Evolutionary conservation across 73 alveolate species (phyloP), one percentile per base, ranked within the genome.

Genomic region (Vitrella brassicaformis): DNA sequence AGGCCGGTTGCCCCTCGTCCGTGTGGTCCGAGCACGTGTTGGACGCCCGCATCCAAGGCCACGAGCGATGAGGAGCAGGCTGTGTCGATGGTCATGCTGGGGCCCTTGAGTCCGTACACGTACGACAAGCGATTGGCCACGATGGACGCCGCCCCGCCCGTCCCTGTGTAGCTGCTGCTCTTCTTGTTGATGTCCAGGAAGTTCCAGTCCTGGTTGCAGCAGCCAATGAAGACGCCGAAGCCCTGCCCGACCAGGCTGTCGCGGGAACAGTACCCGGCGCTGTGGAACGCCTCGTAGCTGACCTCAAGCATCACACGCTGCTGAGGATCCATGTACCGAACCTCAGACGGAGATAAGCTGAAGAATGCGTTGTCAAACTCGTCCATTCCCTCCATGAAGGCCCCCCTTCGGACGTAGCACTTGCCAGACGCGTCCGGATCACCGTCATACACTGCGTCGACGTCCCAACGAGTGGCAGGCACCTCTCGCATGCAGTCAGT

Each of bases 251-350:
- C n/a, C n/a, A n/a, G n/a, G 14, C 22, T 8, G 56, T 39, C 56
- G 56, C 84, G 77, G n/a, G n/a, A 64, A 64, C 28, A 25, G 30
- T 25, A 18, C 28, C 10, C 25, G 0, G 84, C 84, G 19, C 69
- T 78, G 68, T 68, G 78, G 68, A 75, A 70, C 19, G 84, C 84
- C 0, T 75, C 84, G 31, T 78, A 70, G 46, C 78, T 67, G 72
- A 77, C 68, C 68, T 31, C 77, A 31, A 0, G 68, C 78, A 78
- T 70, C 28, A 69, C 47, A 7, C 84, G 78, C 47, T 78, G 84
- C 72, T 78, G 84, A 0, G 84, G 84, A 56, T 78, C 84, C 84
- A 78, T 78, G 31, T 19, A 31, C 27, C 25, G 1, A 27, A 39
- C 77, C 28, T 31, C 77, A 0, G 29, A 0, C 25, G 47, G 28